Conservation (phyloP, 179 eudicot genomes). For the Beta macrorhiza region DNA sequence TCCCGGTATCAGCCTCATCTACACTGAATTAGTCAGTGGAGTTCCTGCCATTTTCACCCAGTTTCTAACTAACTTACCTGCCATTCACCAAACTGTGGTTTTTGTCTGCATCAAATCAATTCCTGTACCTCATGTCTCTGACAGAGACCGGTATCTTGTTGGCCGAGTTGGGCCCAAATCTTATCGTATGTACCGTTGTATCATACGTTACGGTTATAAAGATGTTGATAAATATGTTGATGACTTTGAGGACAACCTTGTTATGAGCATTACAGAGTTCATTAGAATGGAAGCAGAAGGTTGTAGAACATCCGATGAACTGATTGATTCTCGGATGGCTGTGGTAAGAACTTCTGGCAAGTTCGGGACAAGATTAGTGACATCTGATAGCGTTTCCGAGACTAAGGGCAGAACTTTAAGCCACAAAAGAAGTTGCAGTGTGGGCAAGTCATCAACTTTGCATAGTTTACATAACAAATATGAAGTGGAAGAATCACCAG, state of each 20-base stretch:
- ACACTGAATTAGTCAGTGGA: slow-evolving; percentile 53
- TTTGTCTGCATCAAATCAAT: slow-evolving; percentile 51
- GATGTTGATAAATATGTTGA: slow-evolving; percentile 42
- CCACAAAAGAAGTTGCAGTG: background rate
- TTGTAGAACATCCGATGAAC: slow-evolving; percentile 14
- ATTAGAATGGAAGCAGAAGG: slow-evolving; percentile 52
- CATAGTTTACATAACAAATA: slow-evolving; percentile 34
- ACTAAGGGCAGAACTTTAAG: slow-evolving; percentile 4
- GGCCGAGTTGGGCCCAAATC: slow-evolving; percentile 53
- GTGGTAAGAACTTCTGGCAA: slow-evolving; percentile 45
- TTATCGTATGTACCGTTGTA: slow-evolving; percentile 51
- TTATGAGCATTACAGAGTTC: slow-evolving; percentile 47
- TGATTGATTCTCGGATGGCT: slow-evolving; percentile 44
- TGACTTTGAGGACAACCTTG: slow-evolving; percentile 50
- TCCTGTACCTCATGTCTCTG: slow-evolving; percentile 47
- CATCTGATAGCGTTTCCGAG: slow-evolving; percentile 19
- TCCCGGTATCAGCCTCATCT: slow-evolving; percentile 60
- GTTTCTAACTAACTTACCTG: slow-evolving; percentile 54
- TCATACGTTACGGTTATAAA: slow-evolving; percentile 56
- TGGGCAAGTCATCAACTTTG: slow-evolving; percentile 33
- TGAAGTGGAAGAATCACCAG: slow-evolving; percentile 34
- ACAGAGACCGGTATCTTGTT: slow-evolving; percentile 50
- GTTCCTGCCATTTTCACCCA: slow-evolving; percentile 56
- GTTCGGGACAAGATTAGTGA: slow-evolving; percentile 48
- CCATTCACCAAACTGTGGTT: slow-evolving; percentile 56